These are phyloP conservation scores for Psophocarpus tetragonolobus DNA, from an alignment of 306 rosid species.

Conservation along the genomic window DNA sequence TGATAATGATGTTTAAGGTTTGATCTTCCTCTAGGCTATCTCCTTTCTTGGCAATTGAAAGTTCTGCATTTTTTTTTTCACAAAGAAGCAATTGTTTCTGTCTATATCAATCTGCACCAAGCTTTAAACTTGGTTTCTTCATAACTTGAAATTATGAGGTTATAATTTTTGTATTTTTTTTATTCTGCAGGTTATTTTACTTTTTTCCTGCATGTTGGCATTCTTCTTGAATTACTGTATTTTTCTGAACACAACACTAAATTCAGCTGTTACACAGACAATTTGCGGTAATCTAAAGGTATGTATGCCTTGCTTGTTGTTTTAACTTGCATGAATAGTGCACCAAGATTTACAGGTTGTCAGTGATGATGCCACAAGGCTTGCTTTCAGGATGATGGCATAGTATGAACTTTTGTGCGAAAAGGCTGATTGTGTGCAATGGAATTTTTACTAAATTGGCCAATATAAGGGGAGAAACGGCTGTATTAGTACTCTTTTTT, in stretches of 20 bases:
- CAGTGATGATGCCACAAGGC: not conserved
- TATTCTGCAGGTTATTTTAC: slow-evolving; percentile 64
- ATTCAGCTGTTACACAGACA: slow-evolving; percentile 91
- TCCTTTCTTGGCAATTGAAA: not conserved
- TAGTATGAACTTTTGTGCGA: not conserved
- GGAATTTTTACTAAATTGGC: not conserved
- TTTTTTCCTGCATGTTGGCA: slow-evolving; percentile 83
- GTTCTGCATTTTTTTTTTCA: not conserved
- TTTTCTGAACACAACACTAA: slow-evolving; percentile 90
- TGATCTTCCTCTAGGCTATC: not conserved
- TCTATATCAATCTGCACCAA: not conserved
- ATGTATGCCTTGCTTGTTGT: slow-evolving; percentile 22
- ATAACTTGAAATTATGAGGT: not conserved
- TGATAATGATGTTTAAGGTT: not conserved
- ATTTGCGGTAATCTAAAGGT: slow-evolving; percentile 98
- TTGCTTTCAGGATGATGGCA: not conserved
- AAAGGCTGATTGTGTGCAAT: not conserved
- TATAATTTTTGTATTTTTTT: slow-evolving; percentile 6
- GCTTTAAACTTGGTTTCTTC: slow-evolving; percentile 9
- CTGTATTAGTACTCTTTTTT: not conserved
- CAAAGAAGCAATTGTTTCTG: not conserved
- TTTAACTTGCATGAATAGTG: slow-evolving; percentile 19
- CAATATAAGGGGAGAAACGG: not conserved
- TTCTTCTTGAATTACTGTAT: slow-evolving; percentile 93
- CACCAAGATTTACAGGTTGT: slow-evolving; percentile 11